These are phyloP conservation scores for Mucor irregularis DNA, from an alignment of 371 early-diverging fungal species.

Conservation along the genomic window DNA sequence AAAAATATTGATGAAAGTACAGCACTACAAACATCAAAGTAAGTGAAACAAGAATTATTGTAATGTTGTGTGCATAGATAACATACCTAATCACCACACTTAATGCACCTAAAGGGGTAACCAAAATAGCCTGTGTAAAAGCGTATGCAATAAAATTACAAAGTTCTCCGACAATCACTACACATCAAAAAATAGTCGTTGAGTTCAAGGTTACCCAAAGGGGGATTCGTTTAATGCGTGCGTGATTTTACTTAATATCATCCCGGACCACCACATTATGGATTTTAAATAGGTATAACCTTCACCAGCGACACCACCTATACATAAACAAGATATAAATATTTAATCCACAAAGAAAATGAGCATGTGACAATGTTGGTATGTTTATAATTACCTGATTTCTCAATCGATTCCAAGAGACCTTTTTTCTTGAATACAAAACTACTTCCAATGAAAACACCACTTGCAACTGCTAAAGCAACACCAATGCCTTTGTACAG, in stretches of 20 bases:
- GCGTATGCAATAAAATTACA: conserved; percentile 95
- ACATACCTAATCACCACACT: conserved; percentile 65
- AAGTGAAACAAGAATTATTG: background rate
- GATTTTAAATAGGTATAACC: conserved; percentile 82
- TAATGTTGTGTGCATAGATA: background rate
- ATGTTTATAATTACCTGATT: conserved; percentile 45
- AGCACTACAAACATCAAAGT: conserved; percentile 54
- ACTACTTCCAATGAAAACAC: conserved; percentile 84
- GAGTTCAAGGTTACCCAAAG: background rate
- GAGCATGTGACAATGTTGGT: background rate
- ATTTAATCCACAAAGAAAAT: background rate
- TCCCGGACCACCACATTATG: conserved; percentile 93
- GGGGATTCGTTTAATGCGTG: background rate
- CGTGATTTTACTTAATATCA: conserved; percentile 66
- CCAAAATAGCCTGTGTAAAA: conserved; percentile 92
- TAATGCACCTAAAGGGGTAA: conserved; percentile 95
- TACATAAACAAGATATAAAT: conserved; percentile 1
- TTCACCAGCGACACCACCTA: conserved; percentile 72
- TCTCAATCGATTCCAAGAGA: conserved; percentile 69
- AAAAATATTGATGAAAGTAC: conserved; percentile 89
- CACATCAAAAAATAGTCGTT: background rate
- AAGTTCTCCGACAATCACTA: conserved; percentile 84
- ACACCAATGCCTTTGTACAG: conserved; percentile 86
- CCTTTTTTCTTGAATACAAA: conserved; percentile 96
- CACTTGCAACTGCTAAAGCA: conserved; percentile 74